Base-by-base conservation (phyloP, 2,329 filamentous ascomycete species). In the Sphaerulina vaccinii region DNA sequence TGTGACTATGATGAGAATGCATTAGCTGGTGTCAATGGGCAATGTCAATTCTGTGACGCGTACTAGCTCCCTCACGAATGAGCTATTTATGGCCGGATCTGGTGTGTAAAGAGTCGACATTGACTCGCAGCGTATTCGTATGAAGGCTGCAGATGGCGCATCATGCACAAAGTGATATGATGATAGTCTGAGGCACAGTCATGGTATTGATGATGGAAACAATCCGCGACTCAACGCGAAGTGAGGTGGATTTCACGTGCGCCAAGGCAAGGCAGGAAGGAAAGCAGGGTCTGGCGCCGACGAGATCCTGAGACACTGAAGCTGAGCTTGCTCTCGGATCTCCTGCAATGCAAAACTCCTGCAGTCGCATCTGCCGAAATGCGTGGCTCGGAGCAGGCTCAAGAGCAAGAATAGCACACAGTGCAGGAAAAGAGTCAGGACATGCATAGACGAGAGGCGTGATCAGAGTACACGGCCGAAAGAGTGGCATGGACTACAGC, bases 1-100 rank as follows among this genome's bases (percentile, higher is more conserved):
- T 85, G 79, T 38, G 81, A 81, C 83, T 83, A 60, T 33, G 35
- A 46, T 15, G 43, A 42, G 24, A 8, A 24, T 43, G 39, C n/a
- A 23, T 9, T 19, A 19, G 15, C 21, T 23, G 11, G 40, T 9
- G 15, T 21, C 23, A 18, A 18, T 27, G n/a, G 13, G 40, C 21
- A 24, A 24, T n/a, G 22, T 38, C 43, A 36, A 37, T 35, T 16
- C 33, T 21, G 43, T 23, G 33, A 33, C 22, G 37, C 43, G 19
- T 46, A 46, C 43, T 5, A 46, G 43, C 43, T 46, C 29, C 2
- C 36, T 33, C 19, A 39, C 36, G n/a, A 48, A 39, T n/a, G 45
- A 37, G 33, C 45, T 48, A 48, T 48, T 39, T 39, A 48, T 48
- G 35, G 45, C 45, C 22, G 45, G 45, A 29, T 48, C 45, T 3